Conservation (phyloP, 257 asterid species). For the Primulina eburnea region DNA sequence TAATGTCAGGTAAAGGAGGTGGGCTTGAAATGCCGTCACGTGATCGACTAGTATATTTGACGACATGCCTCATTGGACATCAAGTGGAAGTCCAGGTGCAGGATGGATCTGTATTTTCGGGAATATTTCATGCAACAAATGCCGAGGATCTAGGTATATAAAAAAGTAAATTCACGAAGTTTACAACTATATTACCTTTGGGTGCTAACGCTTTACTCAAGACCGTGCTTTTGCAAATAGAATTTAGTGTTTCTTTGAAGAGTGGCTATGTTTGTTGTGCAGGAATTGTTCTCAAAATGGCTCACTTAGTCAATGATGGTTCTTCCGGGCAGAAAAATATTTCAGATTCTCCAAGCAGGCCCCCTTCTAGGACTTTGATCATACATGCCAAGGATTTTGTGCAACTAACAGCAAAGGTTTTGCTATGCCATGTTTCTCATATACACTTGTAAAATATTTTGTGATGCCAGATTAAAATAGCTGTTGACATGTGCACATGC, state of each 20-base stretch:
- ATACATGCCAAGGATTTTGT: conserved; percentile 76
- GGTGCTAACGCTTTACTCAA: not conserved
- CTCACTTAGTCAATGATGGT: conserved; percentile 63
- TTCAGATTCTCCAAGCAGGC: conserved; percentile 50
- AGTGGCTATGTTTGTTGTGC: conserved; percentile 20
- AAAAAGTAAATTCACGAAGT: not conserved
- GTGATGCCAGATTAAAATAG: no score
- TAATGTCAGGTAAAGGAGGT: conserved; percentile 60
- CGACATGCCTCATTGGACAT: conserved; percentile 82
- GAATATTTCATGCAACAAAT: conserved; percentile 80
- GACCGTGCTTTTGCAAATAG: not conserved
- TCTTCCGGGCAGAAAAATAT: conserved; percentile 52
- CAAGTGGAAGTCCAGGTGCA: conserved; percentile 88
- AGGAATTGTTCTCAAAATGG: conserved; percentile 95
- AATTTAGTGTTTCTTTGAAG: conserved; percentile 2
- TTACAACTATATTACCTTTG: conserved; percentile 4
- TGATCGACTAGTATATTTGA: conserved; percentile 63
- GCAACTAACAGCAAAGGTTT: conserved; percentile 94
- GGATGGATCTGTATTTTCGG: conserved; percentile 84
- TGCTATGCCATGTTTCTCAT: not conserved
- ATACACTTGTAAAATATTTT: not conserved
- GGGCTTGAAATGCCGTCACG: conserved; percentile 52
- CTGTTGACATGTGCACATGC: not conserved
- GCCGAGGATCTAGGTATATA: conserved; percentile 81
- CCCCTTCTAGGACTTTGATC: conserved; percentile 59